Evolutionary conservation across 1,284 basidiomycete genomes (phyloP), one percentile per base, ranked within the genome.

Genomic region (Austroboletus niveus): DNA sequence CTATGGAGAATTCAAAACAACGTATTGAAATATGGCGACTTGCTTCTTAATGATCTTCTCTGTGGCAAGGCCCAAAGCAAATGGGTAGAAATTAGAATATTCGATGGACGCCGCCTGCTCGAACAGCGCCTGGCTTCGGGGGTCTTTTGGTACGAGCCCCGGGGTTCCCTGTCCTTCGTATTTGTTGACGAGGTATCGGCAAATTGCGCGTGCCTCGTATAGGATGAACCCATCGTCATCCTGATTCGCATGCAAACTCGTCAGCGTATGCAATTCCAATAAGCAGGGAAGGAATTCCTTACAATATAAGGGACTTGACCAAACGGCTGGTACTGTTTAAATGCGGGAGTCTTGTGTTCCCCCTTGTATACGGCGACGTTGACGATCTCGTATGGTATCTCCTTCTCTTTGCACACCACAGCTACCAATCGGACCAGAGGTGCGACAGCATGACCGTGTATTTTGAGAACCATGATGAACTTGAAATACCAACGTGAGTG

Each of bases 191-290:
- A 79, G 58, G 63, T 80, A 80, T 35, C 75, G 68, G 30, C 60
- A 65, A 47, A 83, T 82, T 2, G 80, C 80, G 39, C 80, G 73
- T 22, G 74, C 73, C 63, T 83, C 77, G 56, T 64, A 77, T 31
- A 77, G 54, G 48, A 65, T 57, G 63, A 77, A 76, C 45, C 72
- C 75, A 51, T 75, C 69, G 38, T 75, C 74, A 31, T 75, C 72
- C 62, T 69, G 34, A 20, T 17, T 12, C 8, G 24, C 22, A 41
- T 15, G 10, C 34, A 29, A 31, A 14, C 29, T 15, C 39, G 42
- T 31, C 30, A 31, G 30, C 11, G 10, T 2, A 31, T 11, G 30
- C 30, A 31, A 31, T 58, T 8, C 10, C 14, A 1, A 10, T 5
- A 7, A 35, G 11, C 24, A 42, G 42, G 27, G 27, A 8, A 29